These are phyloP conservation scores for Rasamsonia emersonii DNA, from an alignment of 2,329 filamentous ascomycete genomes.

Conservation along the genomic window DNA sequence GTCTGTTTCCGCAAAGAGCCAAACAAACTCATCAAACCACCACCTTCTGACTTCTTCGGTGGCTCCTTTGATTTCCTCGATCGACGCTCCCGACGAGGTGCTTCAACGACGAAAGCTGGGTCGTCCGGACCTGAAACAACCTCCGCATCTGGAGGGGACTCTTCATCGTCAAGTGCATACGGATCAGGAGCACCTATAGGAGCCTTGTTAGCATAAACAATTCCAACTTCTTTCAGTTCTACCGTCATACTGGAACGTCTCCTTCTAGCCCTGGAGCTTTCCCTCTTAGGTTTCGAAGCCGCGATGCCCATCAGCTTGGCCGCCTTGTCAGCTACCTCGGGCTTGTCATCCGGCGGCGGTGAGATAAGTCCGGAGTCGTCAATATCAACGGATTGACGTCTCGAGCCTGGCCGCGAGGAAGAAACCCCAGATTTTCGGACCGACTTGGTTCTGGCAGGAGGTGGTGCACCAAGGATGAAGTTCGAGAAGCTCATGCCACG, in stretches of 20 bases:
- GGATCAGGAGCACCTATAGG: conserved; percentile 40
- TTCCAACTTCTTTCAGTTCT: conserved; percentile 2
- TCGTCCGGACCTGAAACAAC: conserved; percentile 42
- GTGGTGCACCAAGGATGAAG: conserved; percentile 60
- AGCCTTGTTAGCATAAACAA: conserved; percentile 2
- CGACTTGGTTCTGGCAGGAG: conserved; percentile 53
- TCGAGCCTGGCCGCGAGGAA: conserved; percentile 48
- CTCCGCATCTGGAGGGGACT: conserved; percentile 37
- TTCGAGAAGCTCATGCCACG: conserved; percentile 52
- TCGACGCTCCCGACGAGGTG: conserved; percentile 41
- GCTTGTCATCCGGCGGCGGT: conserved; percentile 61
- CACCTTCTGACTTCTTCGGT: conserved; percentile 49
- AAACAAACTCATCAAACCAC: conserved; percentile 56
- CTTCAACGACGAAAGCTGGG: conserved; percentile 44
- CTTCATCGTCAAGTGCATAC: conserved; percentile 57
- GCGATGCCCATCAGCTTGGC: conserved; percentile 64
- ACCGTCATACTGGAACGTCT: conserved; percentile 31
- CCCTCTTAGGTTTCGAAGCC: conserved; percentile 35
- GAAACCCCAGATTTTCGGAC: conserved; percentile 52
- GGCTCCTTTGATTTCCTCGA: conserved; percentile 55
- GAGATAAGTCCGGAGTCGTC: conserved; percentile 56
- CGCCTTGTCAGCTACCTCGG: conserved; percentile 63
- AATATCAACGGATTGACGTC: conserved; percentile 61
- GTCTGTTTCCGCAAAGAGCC: conserved; percentile 35
- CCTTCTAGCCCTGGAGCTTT: conserved; percentile 44